Percentiles rank a stretch among this genome's conserved stretches.
These are phyloP conservation scores for Biscutella laevigata DNA, from an alignment of 441 rosid genomes.

Conservation along the genomic window DNA sequence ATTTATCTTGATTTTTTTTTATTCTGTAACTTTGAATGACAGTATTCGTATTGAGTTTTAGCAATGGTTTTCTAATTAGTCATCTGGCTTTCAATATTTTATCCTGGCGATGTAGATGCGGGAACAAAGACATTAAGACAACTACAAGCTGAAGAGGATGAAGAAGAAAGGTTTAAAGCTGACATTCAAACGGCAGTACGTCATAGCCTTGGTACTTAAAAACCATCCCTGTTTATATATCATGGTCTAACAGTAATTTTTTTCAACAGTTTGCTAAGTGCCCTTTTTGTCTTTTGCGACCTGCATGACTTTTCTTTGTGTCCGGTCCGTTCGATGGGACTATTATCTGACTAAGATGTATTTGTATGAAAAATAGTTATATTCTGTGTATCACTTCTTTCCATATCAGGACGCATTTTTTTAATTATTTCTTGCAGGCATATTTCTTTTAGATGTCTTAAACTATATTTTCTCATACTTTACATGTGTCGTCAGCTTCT, in stretches of 20 bases:
- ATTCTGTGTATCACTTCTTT: too few relatives aligned
- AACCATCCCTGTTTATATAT: constrained; percentile 6
- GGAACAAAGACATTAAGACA: constrained; percentile 67
- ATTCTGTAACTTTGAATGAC: too few relatives aligned
- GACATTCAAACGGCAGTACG: constrained; percentile 74
- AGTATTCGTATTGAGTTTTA: too few relatives aligned
- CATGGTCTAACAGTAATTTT: constrained; percentile 1
- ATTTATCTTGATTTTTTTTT: neutral
- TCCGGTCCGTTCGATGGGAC: too few relatives aligned
- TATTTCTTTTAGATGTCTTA: neutral
- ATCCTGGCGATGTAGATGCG: constrained; percentile 41
- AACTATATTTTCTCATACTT: neutral
- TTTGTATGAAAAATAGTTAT: neutral
- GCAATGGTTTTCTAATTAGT: too few relatives aligned
- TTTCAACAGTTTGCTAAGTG: neutral
- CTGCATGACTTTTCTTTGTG: too few relatives aligned
- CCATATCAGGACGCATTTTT: too few relatives aligned
- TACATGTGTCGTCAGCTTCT: neutral
- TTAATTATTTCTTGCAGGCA: too few relatives aligned
- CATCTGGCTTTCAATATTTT: too few relatives aligned
- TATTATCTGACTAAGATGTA: constrained; percentile 12
- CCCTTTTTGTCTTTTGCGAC: too few relatives aligned
- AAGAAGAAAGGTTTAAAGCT: constrained; percentile 92
- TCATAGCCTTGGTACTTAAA: constrained; percentile 78
- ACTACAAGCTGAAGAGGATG: constrained; percentile 74